Conservation (phyloP, 495 filamentous ascomycete species). For the Parathielavia hyrcaniae region DNA sequence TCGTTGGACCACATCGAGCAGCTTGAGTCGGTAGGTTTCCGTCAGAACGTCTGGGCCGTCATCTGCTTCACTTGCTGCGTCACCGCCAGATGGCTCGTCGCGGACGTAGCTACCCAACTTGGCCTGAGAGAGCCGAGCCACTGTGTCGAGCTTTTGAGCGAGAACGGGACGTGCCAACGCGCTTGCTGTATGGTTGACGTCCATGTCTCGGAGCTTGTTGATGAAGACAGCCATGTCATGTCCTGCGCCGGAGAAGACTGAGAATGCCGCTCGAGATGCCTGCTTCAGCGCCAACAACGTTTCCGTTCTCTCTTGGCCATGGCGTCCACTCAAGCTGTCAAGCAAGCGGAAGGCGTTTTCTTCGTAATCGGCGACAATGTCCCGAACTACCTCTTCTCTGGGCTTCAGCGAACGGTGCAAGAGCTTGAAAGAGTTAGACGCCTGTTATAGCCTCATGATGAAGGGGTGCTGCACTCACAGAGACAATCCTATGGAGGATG, state of each 20-base stretch:
- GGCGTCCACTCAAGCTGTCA: slow-evolving; percentile 15
- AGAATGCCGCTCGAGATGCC: slow-evolving; percentile 6
- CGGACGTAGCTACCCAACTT: not conserved
- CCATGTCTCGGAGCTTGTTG: slow-evolving; percentile 4
- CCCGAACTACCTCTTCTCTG: slow-evolving; percentile 19
- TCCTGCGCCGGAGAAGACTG: slow-evolving; percentile 8
- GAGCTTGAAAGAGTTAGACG: slow-evolving; percentile 5
- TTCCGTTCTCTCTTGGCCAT: slow-evolving; percentile 9
- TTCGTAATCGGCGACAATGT: slow-evolving; percentile 22
- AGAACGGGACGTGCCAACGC: not conserved
- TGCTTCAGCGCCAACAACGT: not conserved
- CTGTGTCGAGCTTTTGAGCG: slow-evolving; percentile 1
- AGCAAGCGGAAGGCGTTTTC: slow-evolving; percentile 18
- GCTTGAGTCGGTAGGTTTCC: slow-evolving; percentile 1
- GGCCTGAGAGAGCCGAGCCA: not conserved
- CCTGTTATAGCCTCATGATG: no score
- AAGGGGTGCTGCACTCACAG: slow-evolving; percentile 5
- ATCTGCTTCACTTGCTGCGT: not conserved
- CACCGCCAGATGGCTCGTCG: not conserved
- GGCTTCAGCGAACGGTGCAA: slow-evolving; percentile 25
- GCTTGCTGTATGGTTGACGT: slow-evolving; percentile 1
- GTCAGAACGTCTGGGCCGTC: not conserved
- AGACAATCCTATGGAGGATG: slow-evolving; percentile 17
- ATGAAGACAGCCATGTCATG: slow-evolving; percentile 9
- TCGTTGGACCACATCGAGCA: not conserved